Evolutionary conservation across 768 basidiomycete genomes (phyloP).

Genomic region (Psilocybe cyanescens): DNA sequence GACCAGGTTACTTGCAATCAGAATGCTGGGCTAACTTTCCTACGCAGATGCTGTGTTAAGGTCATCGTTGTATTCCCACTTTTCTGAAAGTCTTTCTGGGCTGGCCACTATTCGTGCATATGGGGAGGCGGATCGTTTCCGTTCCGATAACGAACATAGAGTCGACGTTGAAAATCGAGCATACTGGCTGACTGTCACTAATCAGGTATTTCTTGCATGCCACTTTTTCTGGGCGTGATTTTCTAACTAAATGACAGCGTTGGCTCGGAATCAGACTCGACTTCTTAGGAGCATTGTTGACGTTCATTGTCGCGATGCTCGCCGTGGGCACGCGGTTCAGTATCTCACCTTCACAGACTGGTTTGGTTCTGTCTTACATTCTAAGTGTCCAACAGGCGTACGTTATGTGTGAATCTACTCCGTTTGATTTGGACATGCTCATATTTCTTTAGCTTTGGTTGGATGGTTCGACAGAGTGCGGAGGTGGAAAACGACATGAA

Average conservation of each 20-base stretch:
- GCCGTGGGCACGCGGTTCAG: constrained; percentile 73
- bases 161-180: constrained; percentile 89
- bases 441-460: constrained; percentile 57
- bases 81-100: constrained; percentile 89
- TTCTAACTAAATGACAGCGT: constrained; percentile 39
- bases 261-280: constrained; percentile 95
- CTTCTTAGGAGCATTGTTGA: constrained; percentile 72
- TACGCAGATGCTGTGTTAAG: constrained; percentile 80
- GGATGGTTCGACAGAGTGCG: constrained; percentile 76
- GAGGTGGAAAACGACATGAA: constrained; percentile 97
- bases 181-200: constrained; percentile 85
- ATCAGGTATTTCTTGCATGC: constrained; percentile 55
- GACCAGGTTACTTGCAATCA: not conserved
- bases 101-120: constrained; percentile 89
- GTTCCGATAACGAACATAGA: constrained; percentile 70
- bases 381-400: constrained; percentile 75
- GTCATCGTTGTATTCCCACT: constrained; percentile 88
- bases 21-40: not conserved
- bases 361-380: constrained; percentile 79
- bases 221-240: not conserved
- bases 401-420: constrained; percentile 14
- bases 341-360: constrained; percentile 81
- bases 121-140: constrained; percentile 77
- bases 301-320: constrained; percentile 80
- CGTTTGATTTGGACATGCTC: not conserved